A percentile compares a stretch with the other conserved stretches of the same genome.
These are phyloP conservation scores for Chenopodium formosanum DNA, from an alignment of 148 eudicot genomes.

Conservation along the genomic window DNA sequence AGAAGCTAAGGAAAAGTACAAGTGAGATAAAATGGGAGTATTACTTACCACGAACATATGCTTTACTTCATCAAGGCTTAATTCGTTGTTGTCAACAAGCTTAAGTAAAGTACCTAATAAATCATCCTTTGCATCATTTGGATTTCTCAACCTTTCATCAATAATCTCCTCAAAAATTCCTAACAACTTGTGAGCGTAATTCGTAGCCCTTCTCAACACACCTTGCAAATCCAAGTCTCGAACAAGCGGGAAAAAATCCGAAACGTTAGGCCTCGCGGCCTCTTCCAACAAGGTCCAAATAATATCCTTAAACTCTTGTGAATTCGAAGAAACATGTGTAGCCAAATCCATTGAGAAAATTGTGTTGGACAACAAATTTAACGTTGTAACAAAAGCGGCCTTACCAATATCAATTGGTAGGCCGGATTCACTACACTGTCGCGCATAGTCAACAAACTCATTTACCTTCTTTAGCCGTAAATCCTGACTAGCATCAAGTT, in stretches of 20 bases:
- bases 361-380: conserved; percentile 30
- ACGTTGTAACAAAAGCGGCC: conserved; percentile 22
- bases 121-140: conserved; percentile 9
- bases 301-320: conserved; percentile 27
- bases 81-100: conserved; percentile 12
- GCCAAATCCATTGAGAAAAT: conserved; percentile 34
- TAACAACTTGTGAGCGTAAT: not conserved
- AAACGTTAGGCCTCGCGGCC: conserved; percentile 14
- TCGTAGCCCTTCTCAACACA: not conserved
- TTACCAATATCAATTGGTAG: conserved; percentile 27
- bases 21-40: not conserved
- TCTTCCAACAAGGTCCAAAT: conserved; percentile 10
- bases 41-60: conserved; percentile 31
- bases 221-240: conserved; percentile 28
- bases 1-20: no score
- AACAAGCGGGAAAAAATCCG: conserved; percentile 21
- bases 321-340: not conserved
- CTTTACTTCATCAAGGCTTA: conserved; percentile 32
- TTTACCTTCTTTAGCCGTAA: conserved; percentile 26
- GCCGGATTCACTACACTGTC: not conserved
- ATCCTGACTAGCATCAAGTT: conserved; percentile 21
- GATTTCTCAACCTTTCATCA: conserved; percentile 10
- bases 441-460: conserved; percentile 19
- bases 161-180: conserved; percentile 24
- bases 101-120: conserved; percentile 24